These are phyloP conservation scores for Penicillium sp. DNA, from an alignment of 2,329 filamentous ascomycete genomes.

Conservation along the genomic window DNA sequence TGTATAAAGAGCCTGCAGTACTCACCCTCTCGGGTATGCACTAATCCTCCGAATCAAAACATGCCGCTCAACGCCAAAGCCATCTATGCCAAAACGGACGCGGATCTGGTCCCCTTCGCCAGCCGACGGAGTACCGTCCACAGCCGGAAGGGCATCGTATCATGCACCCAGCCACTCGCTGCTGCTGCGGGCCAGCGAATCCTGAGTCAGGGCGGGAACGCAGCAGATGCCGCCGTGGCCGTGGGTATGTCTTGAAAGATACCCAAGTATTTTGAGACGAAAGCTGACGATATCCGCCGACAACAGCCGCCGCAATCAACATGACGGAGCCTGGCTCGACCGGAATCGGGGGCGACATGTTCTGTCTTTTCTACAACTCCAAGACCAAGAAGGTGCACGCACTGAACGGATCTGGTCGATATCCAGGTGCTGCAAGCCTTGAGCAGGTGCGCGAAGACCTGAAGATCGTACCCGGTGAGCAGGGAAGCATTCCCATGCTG, in stretches of 20 bases:
- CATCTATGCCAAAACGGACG: conserved; percentile 48
- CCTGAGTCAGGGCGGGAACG: conserved; percentile 84
- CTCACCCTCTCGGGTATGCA: not conserved
- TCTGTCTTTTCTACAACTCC: conserved; percentile 87
- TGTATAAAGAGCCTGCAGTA: conserved; percentile 1
- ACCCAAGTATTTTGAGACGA: not conserved
- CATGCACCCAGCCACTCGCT: conserved; percentile 84
- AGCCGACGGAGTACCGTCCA: conserved; percentile 89
- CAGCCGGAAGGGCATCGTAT: conserved; percentile 85
- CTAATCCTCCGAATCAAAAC: conserved; percentile 5
- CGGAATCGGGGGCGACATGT: conserved; percentile 96
- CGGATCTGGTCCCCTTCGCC: conserved; percentile 44
- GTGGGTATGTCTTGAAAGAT: conserved; percentile 56
- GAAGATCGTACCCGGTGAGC: conserved; percentile 55
- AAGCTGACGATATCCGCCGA: conserved; percentile 9
- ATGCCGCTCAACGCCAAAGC: conserved; percentile 50
- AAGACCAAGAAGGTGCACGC: conserved; percentile 75
- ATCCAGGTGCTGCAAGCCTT: conserved; percentile 64
- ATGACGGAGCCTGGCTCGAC: conserved; percentile 90
- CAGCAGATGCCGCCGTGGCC: conserved; percentile 92
- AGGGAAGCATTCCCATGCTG: conserved; percentile 62
- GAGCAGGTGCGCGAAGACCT: conserved; percentile 67
- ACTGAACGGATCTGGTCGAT: conserved; percentile 88
- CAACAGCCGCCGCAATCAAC: conserved; percentile 77
- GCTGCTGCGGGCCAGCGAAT: conserved; percentile 81